phyloP scores from a whole-genome alignment of 352 stramenopile species.

The Pythium aristosporum region DNA sequence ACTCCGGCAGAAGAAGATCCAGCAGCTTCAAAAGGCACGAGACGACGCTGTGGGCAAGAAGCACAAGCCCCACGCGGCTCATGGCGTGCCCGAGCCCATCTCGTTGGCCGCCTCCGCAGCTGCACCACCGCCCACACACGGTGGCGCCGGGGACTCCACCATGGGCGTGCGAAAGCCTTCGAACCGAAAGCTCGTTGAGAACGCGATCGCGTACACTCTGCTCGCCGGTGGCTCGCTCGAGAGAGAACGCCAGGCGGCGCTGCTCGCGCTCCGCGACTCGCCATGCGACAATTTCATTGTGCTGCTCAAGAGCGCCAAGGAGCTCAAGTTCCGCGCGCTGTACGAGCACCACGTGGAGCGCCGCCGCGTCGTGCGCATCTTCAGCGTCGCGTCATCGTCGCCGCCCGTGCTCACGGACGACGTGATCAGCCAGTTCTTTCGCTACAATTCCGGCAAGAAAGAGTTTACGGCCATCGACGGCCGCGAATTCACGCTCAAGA shows the following conservation, averaged over 20 bases:
- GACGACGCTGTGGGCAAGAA: conserved; percentile 38
- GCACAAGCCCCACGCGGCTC: conserved; percentile 8
- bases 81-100: neutral
- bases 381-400: conserved; percentile 33
- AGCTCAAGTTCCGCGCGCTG: conserved; percentile 72
- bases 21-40: conserved; percentile 53
- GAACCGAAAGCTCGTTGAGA: conserved; percentile 75
- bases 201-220: conserved; percentile 78
- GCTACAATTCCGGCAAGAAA: conserved; percentile 85
- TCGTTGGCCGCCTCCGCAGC: neutral
- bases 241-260: conserved; percentile 45
- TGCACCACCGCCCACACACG: neutral
- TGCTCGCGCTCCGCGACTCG: conserved; percentile 46
- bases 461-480: conserved; percentile 65
- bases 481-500: conserved; percentile 70
- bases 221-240: conserved; percentile 62
- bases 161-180: conserved; percentile 31
- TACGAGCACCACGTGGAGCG: conserved; percentile 63
- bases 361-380: conserved; percentile 43
- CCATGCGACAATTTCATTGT: conserved; percentile 72
- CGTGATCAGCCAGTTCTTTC: conserved; percentile 72
- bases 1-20: conserved; percentile 60
- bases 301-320: conserved; percentile 66
- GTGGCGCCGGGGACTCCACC: conserved; percentile 2
- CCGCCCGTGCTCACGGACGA: conserved; percentile 33